Evolutionary conservation across 345 rosid genomes (phyloP).

Genomic region (Salix arbutifolia): DNA sequence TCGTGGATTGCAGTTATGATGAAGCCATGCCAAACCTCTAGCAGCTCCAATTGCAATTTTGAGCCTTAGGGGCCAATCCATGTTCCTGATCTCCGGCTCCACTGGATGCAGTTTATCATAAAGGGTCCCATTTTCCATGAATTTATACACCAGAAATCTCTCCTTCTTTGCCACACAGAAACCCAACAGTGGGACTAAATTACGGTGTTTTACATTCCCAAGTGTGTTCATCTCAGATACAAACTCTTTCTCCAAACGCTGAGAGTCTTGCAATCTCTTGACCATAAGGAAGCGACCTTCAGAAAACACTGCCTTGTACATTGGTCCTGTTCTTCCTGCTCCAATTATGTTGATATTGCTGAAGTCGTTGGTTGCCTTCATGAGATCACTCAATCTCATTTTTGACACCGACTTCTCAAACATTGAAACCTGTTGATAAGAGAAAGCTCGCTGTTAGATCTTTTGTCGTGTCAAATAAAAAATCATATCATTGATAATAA

Average conservation of each 20-base stretch:
- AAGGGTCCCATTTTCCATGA: conserved; percentile 75
- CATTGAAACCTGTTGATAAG: conserved; percentile 65
- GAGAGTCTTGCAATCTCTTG: conserved; percentile 89
- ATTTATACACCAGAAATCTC: conserved; percentile 68
- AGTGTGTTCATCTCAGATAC: conserved; percentile 74
- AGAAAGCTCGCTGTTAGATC: conserved; percentile 15
- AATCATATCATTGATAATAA: neutral
- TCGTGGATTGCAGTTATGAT: conserved; percentile 91
- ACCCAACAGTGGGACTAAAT: conserved; percentile 86
- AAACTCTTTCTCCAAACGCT: conserved; percentile 77
- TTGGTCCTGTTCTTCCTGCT: conserved; percentile 78
- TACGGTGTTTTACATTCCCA: conserved; percentile 74
- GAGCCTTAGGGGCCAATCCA: conserved; percentile 92
- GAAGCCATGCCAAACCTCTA: conserved; percentile 90
- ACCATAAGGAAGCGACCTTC: conserved; percentile 75
- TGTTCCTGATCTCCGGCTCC: conserved; percentile 35
- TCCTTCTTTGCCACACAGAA: conserved; percentile 67
- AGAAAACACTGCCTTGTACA: conserved; percentile 74
- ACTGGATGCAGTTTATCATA: conserved; percentile 47
- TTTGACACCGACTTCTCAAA: conserved; percentile 71
- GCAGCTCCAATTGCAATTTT: conserved; percentile 80
- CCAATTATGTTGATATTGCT: conserved; percentile 74
- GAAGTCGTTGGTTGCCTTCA: conserved; percentile 83
- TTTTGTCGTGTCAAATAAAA: neutral
- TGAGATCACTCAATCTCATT: conserved; percentile 77